Conservation (phyloP, 345 rosid genomes). For the Gossypium ekmanianum region DNA sequence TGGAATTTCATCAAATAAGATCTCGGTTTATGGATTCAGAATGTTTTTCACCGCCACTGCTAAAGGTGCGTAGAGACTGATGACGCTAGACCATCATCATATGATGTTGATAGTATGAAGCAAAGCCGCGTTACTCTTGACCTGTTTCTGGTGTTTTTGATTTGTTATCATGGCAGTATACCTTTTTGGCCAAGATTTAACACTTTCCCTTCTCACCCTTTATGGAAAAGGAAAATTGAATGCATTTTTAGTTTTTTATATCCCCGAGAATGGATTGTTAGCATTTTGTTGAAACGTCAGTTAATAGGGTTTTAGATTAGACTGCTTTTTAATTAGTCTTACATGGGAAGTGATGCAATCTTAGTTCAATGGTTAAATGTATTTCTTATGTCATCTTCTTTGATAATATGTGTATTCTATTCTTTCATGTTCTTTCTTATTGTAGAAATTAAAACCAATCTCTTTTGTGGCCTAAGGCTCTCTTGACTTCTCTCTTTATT, state of each 20-base stretch:
- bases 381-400: not conserved
- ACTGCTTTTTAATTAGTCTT: not conserved
- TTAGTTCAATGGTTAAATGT: not conserved
- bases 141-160: not conserved
- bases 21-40: constrained; percentile 52
- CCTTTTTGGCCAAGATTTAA: not conserved
- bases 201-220: not conserved
- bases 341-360: not conserved
- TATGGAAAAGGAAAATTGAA: not conserved
- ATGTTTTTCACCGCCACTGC: constrained; percentile 62
- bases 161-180: not conserved
- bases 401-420: too few species aligned
- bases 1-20: constrained; percentile 46
- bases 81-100: not conserved
- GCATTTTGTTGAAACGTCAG: not conserved
- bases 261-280: not conserved
- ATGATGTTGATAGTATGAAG: not conserved
- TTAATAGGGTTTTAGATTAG: not conserved
- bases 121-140: not conserved
- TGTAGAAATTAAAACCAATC: not conserved
- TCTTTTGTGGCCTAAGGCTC: not conserved
- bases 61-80: constrained; percentile 37
- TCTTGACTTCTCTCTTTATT: not conserved
- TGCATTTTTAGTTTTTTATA: not conserved
- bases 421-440: not conserved